These are phyloP conservation scores for Globisporangium ultimum DNA, from an alignment of 352 stramenopile species.

Conservation along the genomic window DNA sequence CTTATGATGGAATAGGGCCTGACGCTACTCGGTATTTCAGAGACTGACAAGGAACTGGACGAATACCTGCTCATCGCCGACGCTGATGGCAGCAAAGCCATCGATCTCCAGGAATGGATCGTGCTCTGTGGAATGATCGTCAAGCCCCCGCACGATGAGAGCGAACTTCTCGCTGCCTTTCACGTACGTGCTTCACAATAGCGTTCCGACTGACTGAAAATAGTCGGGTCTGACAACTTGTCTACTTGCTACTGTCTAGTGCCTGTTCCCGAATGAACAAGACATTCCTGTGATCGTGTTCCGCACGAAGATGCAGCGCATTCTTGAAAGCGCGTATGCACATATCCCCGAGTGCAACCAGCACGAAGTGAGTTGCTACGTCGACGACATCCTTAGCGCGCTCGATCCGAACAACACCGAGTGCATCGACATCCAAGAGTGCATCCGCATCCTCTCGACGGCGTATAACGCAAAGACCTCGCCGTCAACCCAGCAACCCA, in stretches of 20 bases:
- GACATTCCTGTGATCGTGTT: constrained; percentile 60
- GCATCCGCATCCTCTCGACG: constrained; percentile 56
- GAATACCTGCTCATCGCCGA: constrained; percentile 64
- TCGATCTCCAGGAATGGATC: constrained; percentile 66
- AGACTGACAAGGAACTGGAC: constrained; percentile 62
- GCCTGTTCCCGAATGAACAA: constrained; percentile 56
- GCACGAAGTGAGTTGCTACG: constrained; percentile 67
- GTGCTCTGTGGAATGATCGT: constrained; percentile 62
- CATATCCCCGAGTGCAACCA: constrained; percentile 63
- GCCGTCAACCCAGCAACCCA: too few species aligned
- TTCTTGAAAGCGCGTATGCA: constrained; percentile 59
- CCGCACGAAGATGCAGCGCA: constrained; percentile 66
- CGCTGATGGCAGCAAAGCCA: constrained; percentile 60
- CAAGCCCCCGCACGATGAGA: constrained; percentile 47
- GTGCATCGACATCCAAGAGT: too few species aligned
- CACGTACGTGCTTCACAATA: constrained; percentile 28
- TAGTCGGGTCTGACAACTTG: too few species aligned
- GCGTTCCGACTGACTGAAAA: too few species aligned
- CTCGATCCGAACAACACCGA: constrained; percentile 67
- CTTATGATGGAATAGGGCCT: constrained; percentile 24
- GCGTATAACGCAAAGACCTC: constrained; percentile 31
- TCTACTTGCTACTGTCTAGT: constrained; percentile 19
- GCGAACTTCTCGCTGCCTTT: constrained; percentile 47
- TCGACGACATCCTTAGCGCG: constrained; percentile 64
- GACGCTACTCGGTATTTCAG: constrained; percentile 49